phyloP scores from a whole-genome alignment of 176 grass and related monocot genomes.

The Poa pratensis region DNA sequence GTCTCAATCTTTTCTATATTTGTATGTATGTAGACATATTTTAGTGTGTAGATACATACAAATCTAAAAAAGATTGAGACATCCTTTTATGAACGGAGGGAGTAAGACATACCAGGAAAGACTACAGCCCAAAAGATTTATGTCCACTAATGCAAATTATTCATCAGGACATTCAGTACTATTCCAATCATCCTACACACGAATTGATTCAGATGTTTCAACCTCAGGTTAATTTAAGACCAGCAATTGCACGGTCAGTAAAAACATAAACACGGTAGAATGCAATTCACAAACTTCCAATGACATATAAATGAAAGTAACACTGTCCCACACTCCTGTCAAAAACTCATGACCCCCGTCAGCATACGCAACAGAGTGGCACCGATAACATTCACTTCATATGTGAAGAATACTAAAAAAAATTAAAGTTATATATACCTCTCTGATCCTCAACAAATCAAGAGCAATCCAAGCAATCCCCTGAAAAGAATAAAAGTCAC shows the following conservation, averaged over 20 bases:
- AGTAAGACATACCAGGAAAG: neutral
- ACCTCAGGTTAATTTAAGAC: neutral
- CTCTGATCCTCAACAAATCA: conserved; percentile 59
- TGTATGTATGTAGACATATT: too few species aligned
- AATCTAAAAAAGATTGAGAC: too few species aligned
- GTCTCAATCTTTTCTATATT: too few species aligned
- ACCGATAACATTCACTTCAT: conserved; percentile 22
- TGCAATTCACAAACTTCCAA: conserved; percentile 34
- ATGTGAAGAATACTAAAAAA: conserved; percentile 32
- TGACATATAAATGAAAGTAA: conserved; percentile 25
- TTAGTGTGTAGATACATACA: too few species aligned
- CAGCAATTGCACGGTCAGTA: neutral
- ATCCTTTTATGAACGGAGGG: too few species aligned
- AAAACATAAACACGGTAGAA: neutral
- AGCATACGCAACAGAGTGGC: conserved; percentile 3
- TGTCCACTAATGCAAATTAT: neutral
- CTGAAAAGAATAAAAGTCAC: conserved; percentile 47
- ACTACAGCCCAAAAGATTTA: neutral
- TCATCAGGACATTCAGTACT: neutral
- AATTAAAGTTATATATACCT: conserved; percentile 49
- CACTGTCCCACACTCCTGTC: neutral
- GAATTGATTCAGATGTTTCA: neutral
- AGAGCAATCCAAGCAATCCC: conserved; percentile 64
- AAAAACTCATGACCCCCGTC: neutral
- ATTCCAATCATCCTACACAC: neutral